Evolutionary conservation across 2,329 filamentous ascomycete species (phyloP).

Genomic region (Trichoderma afroharzianum): DNA sequence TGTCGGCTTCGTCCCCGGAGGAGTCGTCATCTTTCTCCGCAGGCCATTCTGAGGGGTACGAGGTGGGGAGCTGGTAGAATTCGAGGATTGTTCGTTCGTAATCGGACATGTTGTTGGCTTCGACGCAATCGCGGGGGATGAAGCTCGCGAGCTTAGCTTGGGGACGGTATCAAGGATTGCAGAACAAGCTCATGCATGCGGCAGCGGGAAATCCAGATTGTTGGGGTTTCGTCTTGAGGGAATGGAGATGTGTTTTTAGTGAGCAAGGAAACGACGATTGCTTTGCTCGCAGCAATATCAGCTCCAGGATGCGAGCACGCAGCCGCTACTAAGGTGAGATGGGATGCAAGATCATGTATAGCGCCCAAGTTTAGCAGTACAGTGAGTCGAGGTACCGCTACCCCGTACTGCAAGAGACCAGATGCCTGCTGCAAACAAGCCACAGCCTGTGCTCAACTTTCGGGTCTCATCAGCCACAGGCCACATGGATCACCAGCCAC

Average conservation of each 20-base stretch:
- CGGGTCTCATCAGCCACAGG: background rate
- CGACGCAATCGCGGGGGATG: background rate
- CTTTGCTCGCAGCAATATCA: background rate
- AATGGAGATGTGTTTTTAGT: background rate
- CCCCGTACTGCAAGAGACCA: background rate
- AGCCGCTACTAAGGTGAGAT: background rate
- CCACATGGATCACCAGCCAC: background rate
- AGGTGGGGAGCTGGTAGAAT: slow-evolving; percentile 79
- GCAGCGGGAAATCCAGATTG: background rate
- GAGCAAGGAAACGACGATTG: background rate
- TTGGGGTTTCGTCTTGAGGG: background rate
- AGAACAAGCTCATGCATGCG: background rate
- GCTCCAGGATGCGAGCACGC: background rate
- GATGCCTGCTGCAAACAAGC: background rate
- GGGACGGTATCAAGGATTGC: background rate
- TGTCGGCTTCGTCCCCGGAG: slow-evolving; percentile 54
- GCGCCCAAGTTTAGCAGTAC: background rate
- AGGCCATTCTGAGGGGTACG: slow-evolving; percentile 84
- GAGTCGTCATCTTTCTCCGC: slow-evolving; percentile 68
- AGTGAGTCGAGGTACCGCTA: background rate
- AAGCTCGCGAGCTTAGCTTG: background rate
- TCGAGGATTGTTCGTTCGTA: slow-evolving; percentile 75
- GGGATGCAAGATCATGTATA: slow-evolving; percentile 3
- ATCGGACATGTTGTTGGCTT: slow-evolving; percentile 54
- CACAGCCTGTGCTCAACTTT: background rate